These are phyloP conservation scores for Vaccinium corymbosum DNA, from an alignment of 148 eudicot species.

Conservation along the genomic window DNA sequence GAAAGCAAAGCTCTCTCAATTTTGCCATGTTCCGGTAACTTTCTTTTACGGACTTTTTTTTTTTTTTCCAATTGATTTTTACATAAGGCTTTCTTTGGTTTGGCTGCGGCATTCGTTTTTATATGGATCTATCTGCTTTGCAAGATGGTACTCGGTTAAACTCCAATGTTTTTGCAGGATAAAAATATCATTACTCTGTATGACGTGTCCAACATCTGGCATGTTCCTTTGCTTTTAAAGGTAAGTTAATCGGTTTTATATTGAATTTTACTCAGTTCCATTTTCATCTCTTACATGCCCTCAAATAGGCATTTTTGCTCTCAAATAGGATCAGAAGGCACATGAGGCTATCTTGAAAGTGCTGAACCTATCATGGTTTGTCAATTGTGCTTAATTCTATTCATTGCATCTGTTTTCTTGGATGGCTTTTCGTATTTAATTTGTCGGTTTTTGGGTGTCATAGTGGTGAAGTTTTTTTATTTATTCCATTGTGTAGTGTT, in stretches of 20 bases:
- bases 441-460: not conserved
- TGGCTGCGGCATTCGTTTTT: not conserved
- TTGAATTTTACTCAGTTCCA: not conserved
- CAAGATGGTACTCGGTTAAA: slow-evolving; percentile 10
- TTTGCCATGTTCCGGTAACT: slow-evolving; percentile 92
- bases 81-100: not conserved
- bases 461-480: not conserved
- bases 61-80: not conserved
- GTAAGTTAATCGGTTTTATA: slow-evolving; percentile 37
- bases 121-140: slow-evolving; percentile 5
- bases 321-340: slow-evolving; percentile 78
- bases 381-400: slow-evolving; percentile 14
- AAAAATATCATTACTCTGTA: slow-evolving; percentile 70
- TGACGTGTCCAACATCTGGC: slow-evolving; percentile 99
- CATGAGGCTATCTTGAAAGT: slow-evolving; percentile 89
- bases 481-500: slow-evolving; percentile 32
- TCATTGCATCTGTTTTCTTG: not conserved
- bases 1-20: slow-evolving; percentile 77
- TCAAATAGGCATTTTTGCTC: slow-evolving; percentile 8
- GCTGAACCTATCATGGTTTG: slow-evolving; percentile 72
- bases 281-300: slow-evolving; percentile 3
- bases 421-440: not conserved
- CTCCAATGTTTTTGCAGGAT: slow-evolving; percentile 34
- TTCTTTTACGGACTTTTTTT: not conserved
- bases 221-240: slow-evolving; percentile 76